Evolutionary conservation across 345 rosid species (phyloP).

Genomic region (Streptanthus diversifolius): DNA sequence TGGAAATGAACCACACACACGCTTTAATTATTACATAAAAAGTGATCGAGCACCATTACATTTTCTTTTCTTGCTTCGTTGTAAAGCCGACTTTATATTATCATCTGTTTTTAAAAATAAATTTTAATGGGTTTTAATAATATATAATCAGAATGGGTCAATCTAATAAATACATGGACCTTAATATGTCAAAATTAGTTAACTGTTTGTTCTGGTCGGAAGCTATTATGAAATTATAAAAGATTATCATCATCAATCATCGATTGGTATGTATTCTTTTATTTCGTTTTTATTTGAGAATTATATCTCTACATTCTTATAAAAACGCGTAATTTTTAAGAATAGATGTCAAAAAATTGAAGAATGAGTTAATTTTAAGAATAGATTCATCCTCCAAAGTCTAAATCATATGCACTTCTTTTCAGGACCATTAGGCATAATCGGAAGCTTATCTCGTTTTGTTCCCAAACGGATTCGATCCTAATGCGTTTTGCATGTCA

Average conservation of each 20-base stretch:
- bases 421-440: not conserved
- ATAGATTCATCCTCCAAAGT: not conserved
- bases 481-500: not conserved
- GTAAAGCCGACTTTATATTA: slow-evolving; percentile 32
- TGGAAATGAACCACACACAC: slow-evolving; percentile 31
- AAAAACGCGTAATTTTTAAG: not conserved
- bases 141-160: slow-evolving; percentile 23
- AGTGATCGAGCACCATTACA: slow-evolving; percentile 36
- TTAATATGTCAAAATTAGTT: slow-evolving; percentile 21
- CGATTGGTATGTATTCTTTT: not conserved
- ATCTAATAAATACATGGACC: slow-evolving; percentile 32
- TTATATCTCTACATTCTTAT: not conserved
- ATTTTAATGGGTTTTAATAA: not conserved
- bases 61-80: slow-evolving; percentile 34
- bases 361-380: not conserved
- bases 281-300: not conserved
- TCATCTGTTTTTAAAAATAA: not conserved
- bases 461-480: not conserved
- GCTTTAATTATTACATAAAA: slow-evolving; percentile 26
- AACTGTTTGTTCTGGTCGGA: slow-evolving; percentile 15
- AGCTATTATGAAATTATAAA: not conserved
- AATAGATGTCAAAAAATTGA: not conserved
- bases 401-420: not conserved
- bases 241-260: slow-evolving; percentile 12
- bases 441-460: not conserved